These are phyloP conservation scores for Epichloe gansuensis DNA, from an alignment of 2,329 filamentous ascomycete species.

Conservation along the genomic window DNA sequence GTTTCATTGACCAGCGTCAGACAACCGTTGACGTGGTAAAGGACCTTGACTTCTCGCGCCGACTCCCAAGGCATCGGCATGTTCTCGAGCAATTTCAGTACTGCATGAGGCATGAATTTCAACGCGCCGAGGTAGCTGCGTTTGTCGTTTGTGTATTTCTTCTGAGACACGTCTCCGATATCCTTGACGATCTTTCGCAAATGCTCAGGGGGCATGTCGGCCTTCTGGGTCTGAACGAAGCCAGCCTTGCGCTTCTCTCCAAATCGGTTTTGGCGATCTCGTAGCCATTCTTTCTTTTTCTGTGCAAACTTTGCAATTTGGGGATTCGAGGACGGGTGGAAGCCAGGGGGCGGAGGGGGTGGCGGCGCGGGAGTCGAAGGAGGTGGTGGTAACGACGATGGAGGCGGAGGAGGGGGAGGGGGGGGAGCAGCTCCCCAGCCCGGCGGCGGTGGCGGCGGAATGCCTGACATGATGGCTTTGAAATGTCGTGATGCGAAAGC, in stretches of 20 bases:
- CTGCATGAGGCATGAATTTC: constrained; percentile 98
- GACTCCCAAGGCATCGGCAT: constrained; percentile 99
- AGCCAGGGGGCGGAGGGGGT: constrained; percentile 73
- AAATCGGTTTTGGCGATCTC: constrained; percentile 80
- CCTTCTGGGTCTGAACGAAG: constrained; percentile 96
- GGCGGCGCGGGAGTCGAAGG: constrained; percentile 40
- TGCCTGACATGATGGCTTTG: constrained; percentile 35
- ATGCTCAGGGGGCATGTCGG: constrained; percentile 97
- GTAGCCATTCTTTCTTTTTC: constrained; percentile 98
- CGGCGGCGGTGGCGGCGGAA: constrained; percentile 43
- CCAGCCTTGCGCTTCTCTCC: constrained; percentile 94
- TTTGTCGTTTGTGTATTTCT: constrained; percentile 98
- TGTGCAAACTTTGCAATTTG: constrained; percentile 90
- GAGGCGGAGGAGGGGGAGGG: constrained; percentile 43
- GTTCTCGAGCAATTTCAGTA: constrained; percentile 92
- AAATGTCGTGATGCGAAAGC: constrained; percentile 12
- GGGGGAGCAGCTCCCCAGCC: constrained; percentile 41
- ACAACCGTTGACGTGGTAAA: constrained; percentile 97
- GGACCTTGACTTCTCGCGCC: constrained; percentile 86
- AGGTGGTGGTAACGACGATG: constrained; percentile 43
- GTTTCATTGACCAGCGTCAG: constrained; percentile 94
- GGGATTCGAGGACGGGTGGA: constrained; percentile 66
- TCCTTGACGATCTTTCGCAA: constrained; percentile 95
- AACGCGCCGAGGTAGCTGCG: constrained; percentile 91
- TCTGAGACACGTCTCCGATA: constrained; percentile 97